Evolutionary conservation across 176 grass and related monocot genomes (phyloP), one percentile per base, ranked within the genome.

Genomic region (Carex cristatella): DNA sequence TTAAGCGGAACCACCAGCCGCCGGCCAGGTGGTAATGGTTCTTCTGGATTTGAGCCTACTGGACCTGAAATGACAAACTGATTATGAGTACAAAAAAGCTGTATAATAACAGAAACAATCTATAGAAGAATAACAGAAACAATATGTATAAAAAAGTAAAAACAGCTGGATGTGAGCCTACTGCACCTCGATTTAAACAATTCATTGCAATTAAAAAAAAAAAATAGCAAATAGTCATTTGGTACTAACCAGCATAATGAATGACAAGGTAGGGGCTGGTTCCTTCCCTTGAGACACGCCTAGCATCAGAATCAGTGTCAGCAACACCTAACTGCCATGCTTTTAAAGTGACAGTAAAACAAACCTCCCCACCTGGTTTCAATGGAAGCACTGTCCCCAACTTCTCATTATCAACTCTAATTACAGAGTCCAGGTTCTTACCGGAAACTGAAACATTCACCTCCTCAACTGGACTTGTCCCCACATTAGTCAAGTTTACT

Each of bases 351-450:
- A 99, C 93, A 35, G 86, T 83, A 88, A 99, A 91, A 69, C 91
- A 94, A 61, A 99, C 93, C 88, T 94, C 93, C 64, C 93, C 93
- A 84, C 97, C 97, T 42, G 97, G 91, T 87, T 99, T 96, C 65
- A 99, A 87, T 89, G 97, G 97, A 78, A 99, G 87, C 44, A 90
- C 84, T 79, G 97, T 92, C 83, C 78, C 85, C 87, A 94, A 90
- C 86, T 82, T 89, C 69, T 80, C 87, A 82, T 94, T 91, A 61
- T 91, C 91, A 88, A 99, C 89, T 7, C 87, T 94, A 86, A 92
- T 91, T 88, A 99, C 93, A 85, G 97, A 99, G 87, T 96, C 97
- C 75, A 95, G 90, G 55, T 99, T 99, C 85, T 99, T 99, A 70
- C 97, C 97, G 18, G 90, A 89, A 77, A 99, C 90, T 81, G 93